Base-by-base conservation (phyloP, 805 yeast species). In the Spathaspora arborariae region DNA sequence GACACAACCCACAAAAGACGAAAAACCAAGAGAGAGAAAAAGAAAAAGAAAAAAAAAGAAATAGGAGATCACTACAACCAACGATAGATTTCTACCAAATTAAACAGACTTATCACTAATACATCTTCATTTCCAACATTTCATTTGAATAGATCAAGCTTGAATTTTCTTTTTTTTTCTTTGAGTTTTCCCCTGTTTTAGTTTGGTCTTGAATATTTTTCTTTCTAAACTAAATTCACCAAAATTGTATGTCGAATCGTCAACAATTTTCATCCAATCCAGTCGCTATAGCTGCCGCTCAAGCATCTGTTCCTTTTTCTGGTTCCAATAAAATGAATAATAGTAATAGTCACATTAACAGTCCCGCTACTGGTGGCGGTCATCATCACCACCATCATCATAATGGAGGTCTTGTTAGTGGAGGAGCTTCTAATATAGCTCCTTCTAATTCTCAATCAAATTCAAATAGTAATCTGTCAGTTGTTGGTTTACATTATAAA, bases 401-500 rank as follows among this genome's bases (percentile, higher is more conserved):
- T 20, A n/a, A 22, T 15, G 19, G 19, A 10, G 35, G 34, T 6
- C 20, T 13, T 24, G 27, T 20, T 11, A 10, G 27, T n/a, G 20
- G 21, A 5, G 33, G 16, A 11, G 13, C 44, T 41, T 39, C 21
- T 4, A 44, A 30, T 33, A 19, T 35, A 15, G 35, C 40, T 13
- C 18, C 42, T 5, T 20, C 42, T 2, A 34, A 47, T 24, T 45
- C 59, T 21, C 49, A 52, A 24, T 54, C 56, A 11, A 47, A 54
- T 20, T 52, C 47, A 49, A 56, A 59, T 53, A 30, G 18, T 30
- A 68, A 67, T 60, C 61, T 56, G 49, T 67, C 73, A 6, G 75
- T 72, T n/a, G 76, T 72, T n/a, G 84, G 83, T 6, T 72, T 78
- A 37, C 95, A 87, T 63, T 87, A 84, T 65, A 84, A 84, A 54